Evolutionary conservation across 768 basidiomycete genomes (phyloP).

Genomic region (Tricholoma bakamatsutake): DNA sequence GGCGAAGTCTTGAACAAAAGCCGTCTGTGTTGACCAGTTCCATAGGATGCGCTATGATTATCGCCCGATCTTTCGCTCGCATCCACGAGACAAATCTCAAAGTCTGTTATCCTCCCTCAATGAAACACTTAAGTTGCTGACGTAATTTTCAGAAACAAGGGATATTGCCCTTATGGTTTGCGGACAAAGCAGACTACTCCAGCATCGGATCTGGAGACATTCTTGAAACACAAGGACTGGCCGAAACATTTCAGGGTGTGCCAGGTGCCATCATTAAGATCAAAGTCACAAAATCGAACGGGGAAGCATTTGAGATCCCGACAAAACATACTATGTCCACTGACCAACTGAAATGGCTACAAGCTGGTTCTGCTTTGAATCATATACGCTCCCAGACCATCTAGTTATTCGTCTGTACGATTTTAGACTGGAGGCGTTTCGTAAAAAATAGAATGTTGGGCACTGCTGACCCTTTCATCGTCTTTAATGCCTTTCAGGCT

Average conservation of each 20-base stretch:
- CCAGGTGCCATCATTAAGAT: conserved; percentile 45
- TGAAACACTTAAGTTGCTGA: conserved; percentile 4
- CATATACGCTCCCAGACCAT: conserved; percentile 63
- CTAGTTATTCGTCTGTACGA: not conserved
- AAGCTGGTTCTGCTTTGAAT: conserved; percentile 86
- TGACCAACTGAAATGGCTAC: conserved; percentile 90
- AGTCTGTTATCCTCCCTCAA: conserved; percentile 32
- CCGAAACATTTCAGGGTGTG: conserved; percentile 50
- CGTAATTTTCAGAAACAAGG: conserved; percentile 80
- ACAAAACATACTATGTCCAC: conserved; percentile 86
- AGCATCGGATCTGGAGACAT: conserved; percentile 79
- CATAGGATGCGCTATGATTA: conserved; percentile 76
- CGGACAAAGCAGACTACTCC: conserved; percentile 77
- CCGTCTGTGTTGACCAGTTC: conserved; percentile 1
- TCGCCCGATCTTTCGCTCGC: conserved; percentile 92
- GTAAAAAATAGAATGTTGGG: not conserved
- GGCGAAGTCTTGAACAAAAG: not conserved
- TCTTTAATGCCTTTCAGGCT: conserved; percentile 26
- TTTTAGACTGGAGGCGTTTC: not conserved
- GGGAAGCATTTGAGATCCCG: conserved; percentile 57
- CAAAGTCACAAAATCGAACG: conserved; percentile 61
- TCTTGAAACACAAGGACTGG: conserved; percentile 80
- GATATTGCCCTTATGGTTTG: conserved; percentile 92
- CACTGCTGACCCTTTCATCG: not conserved
- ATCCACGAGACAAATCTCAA: conserved; percentile 98